Percentiles rank a stretch among this genome's conserved stretches.
These are phyloP conservation scores for Aspergillus cristatus DNA, from an alignment of 495 filamentous ascomycete genomes.

Conservation along the genomic window DNA sequence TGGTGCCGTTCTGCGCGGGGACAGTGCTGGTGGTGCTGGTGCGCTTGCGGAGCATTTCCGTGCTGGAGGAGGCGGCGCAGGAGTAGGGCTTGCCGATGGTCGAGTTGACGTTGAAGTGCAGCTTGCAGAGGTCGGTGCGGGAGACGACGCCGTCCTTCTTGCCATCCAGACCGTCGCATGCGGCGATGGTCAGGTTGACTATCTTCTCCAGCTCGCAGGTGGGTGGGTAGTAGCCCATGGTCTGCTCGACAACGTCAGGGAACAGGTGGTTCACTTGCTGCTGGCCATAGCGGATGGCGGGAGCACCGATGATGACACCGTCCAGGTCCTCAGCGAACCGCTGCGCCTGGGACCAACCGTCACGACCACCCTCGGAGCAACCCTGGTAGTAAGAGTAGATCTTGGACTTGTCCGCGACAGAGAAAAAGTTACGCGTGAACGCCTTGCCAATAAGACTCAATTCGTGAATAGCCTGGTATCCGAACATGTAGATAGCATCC, in stretches of 20 bases:
- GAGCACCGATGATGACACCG: constrained; percentile 36
- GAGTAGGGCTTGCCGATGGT: constrained; percentile 35
- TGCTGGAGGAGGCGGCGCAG: constrained; percentile 33
- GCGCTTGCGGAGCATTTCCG: constrained; percentile 26
- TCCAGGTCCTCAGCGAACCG: constrained; percentile 37
- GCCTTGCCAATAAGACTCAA: constrained; percentile 29
- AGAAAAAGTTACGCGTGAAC: constrained; percentile 25
- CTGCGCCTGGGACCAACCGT: constrained; percentile 42
- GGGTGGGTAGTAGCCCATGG: constrained; percentile 39
- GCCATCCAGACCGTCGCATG: constrained; percentile 43
- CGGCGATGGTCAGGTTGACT: constrained; percentile 38
- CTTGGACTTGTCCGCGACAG: constrained; percentile 22
- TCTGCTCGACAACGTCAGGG: constrained; percentile 33
- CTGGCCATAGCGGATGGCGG: constrained; percentile 37
- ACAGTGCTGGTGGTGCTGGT: constrained; percentile 9
- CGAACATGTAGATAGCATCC: constrained; percentile 36
- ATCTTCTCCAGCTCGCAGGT: constrained; percentile 44
- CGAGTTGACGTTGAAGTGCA: constrained; percentile 27
- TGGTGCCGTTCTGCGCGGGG: constrained; percentile 37
- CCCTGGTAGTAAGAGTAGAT: constrained; percentile 46
- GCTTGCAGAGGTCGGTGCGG: constrained; percentile 39
- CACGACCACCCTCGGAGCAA: constrained; percentile 45
- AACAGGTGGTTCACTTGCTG: constrained; percentile 40
- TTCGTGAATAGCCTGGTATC: constrained; percentile 27
- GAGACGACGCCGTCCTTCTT: constrained; percentile 39